These are phyloP conservation scores for Lasiodiplodia theobromae DNA, from an alignment of 2,329 filamentous ascomycete genomes.

Conservation along the genomic window DNA sequence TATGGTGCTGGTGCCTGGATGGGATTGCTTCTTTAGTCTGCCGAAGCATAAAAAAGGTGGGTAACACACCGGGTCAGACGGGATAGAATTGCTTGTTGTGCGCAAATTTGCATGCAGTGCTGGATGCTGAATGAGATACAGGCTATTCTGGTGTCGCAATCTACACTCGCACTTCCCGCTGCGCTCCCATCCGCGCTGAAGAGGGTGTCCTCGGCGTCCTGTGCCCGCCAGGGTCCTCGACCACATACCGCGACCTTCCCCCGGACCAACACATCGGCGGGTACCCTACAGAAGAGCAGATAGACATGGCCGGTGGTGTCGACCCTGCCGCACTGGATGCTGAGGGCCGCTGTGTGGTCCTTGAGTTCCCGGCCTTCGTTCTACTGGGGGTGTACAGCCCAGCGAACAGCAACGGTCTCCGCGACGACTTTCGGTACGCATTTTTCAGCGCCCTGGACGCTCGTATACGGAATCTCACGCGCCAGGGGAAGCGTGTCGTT, in stretches of 20 bases:
- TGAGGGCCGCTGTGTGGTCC: constrained; percentile 87
- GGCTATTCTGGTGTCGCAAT: constrained; percentile 96
- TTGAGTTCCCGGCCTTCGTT: constrained; percentile 95
- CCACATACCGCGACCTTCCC: constrained; percentile 77
- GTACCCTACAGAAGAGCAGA: constrained; percentile 76
- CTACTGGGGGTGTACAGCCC: constrained; percentile 92
- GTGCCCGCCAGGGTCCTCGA: constrained; percentile 68
- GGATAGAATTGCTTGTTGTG: not conserved
- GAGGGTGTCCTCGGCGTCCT: constrained; percentile 90
- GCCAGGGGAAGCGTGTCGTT: constrained; percentile 83
- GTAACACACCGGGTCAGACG: constrained; percentile 2
- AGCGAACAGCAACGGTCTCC: constrained; percentile 82
- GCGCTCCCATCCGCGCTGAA: constrained; percentile 86
- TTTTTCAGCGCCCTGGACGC: constrained; percentile 83
- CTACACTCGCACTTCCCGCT: constrained; percentile 87
- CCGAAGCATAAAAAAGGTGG: constrained; percentile 91
- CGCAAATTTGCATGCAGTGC: not conserved
- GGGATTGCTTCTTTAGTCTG: constrained; percentile 95
- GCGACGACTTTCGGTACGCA: constrained; percentile 80
- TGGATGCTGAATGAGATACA: constrained; percentile 47
- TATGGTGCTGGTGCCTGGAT: constrained; percentile 92
- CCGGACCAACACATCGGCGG: constrained; percentile 82
- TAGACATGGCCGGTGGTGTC: constrained; percentile 63
- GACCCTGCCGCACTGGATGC: constrained; percentile 81
- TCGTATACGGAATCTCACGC: constrained; percentile 82